Base-by-base conservation (phyloP, 1,139 yeast species). In the Suhomyces terraborum region DNA sequence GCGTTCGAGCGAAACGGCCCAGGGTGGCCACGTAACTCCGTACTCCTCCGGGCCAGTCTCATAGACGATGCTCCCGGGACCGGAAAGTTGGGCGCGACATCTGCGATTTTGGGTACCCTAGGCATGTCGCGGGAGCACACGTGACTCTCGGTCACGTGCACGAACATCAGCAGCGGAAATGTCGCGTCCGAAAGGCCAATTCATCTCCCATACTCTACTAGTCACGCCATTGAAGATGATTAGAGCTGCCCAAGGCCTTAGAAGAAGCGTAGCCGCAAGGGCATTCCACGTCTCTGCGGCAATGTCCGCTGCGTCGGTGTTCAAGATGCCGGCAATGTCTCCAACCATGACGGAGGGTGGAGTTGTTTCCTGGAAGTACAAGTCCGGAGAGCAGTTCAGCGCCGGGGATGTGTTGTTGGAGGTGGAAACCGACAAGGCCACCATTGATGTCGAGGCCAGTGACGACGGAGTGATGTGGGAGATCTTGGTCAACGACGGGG, bases 291-390 rank as follows among this genome's bases (percentile, higher is more conserved):
- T 37, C 22, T 45, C 63, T 6, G 41, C 50, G 21, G 39, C 49
- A 41, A 35, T 52, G 48, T 36, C 61, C 50, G 76, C 68, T 18
- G 91, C 88, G 2, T 64, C 79, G 26, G 70, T 82, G 42, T 88
- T 86, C 65, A 80, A 73, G 42, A 93, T 93, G 98, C 98, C 98
- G 4, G 97, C 98, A 20, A 88, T 93, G 97, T 89, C 97, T 6
- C 98, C 98, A 29, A 93, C 98, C 16, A 93, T 93, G 98, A 88
- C 93, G 21, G 89, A 84, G 59, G 98, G 98, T 34, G 96, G 96
- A n/a, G 79, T 93, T 53, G 88, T 88, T n/a, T 75, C 80, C 42
- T 93, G 98, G 98, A 88, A 88, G 62, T 75, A 82, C 57, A 82
- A 88, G 59, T 82, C 83, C 36, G 97, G 96, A 35, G 94, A 88